Evolutionary conservation across 192 early-diverging fungal species (phyloP).

Genomic region (Coemansia sp.): DNA sequence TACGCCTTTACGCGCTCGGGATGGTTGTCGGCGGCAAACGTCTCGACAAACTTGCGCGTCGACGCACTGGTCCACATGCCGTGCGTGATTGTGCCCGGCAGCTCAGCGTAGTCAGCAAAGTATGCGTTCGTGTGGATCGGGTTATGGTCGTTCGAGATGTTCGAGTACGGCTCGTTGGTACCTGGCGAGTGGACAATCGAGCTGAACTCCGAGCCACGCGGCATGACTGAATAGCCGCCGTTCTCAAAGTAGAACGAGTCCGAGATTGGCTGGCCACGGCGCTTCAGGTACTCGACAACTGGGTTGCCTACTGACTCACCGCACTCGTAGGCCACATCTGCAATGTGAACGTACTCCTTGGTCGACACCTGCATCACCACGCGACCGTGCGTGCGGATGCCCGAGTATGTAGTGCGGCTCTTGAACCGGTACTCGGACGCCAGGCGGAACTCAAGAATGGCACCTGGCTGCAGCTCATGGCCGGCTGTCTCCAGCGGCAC

Average conservation of each 20-base stretch:
- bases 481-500: conserved; percentile 16
- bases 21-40: conserved; percentile 79
- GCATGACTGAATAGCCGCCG: conserved; percentile 92
- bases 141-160: conserved; percentile 85
- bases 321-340: conserved; percentile 73
- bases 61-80: conserved; percentile 97
- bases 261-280: conserved; percentile 82
- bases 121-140: conserved; percentile 93
- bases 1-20: conserved; percentile 78
- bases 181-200: conserved; percentile 39
- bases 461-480: conserved; percentile 26
- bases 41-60: conserved; percentile 83
- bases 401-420: conserved; percentile 56
- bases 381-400: conserved; percentile 54
- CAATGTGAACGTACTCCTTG: conserved; percentile 78
- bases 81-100: conserved; percentile 92
- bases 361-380: conserved; percentile 62
- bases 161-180: conserved; percentile 75
- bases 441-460: conserved; percentile 73
- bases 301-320: conserved; percentile 81
- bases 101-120: conserved; percentile 83
- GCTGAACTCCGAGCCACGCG: conserved; percentile 76
- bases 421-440: conserved; percentile 67
- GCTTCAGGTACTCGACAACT: conserved; percentile 84
- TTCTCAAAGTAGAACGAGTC: conserved; percentile 86